phyloP scores from a whole-genome alignment of 2,329 filamentous ascomycete species.

The Xylariaceae sp. region DNA sequence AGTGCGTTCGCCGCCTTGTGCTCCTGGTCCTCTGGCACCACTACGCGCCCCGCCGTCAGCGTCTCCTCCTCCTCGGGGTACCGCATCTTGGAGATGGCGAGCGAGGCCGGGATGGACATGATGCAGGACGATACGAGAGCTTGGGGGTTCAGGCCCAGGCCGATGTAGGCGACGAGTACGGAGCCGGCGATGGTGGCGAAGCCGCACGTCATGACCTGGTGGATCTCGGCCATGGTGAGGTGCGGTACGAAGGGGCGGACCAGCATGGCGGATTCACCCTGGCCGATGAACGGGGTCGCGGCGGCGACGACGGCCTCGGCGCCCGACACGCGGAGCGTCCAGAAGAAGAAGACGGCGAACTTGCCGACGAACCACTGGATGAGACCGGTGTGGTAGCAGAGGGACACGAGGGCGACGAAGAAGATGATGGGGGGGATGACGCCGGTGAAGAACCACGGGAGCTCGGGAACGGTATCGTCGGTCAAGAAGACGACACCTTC shows the following conservation, averaged over 20 bases:
- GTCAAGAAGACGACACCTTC: slow-evolving; percentile 73
- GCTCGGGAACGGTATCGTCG: slow-evolving; percentile 33
- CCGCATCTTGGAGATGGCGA: slow-evolving; percentile 84
- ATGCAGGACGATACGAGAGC: slow-evolving; percentile 87
- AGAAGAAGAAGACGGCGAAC: slow-evolving; percentile 88
- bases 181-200: slow-evolving; percentile 91
- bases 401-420: slow-evolving; percentile 88
- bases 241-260: slow-evolving; percentile 83
- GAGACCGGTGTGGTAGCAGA: slow-evolving; percentile 75
- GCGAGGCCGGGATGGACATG: slow-evolving; percentile 90
- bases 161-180: slow-evolving; percentile 81
- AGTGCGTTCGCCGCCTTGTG: slow-evolving; percentile 73
- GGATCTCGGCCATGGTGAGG: slow-evolving; percentile 81
- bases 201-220: slow-evolving; percentile 89
- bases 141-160: slow-evolving; percentile 76
- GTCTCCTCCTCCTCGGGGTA: slow-evolving; percentile 87
- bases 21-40: slow-evolving; percentile 76
- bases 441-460: slow-evolving; percentile 66
- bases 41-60: slow-evolving; percentile 74
- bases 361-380: slow-evolving; percentile 89
- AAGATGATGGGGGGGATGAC: slow-evolving; percentile 94
- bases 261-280: slow-evolving; percentile 90
- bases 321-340: slow-evolving; percentile 79
- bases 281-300: slow-evolving; percentile 89
- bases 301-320: slow-evolving; percentile 92